Evolutionary conservation across 2,329 filamentous ascomycete genomes (phyloP).

Genomic region (Neonectria magnoliae): DNA sequence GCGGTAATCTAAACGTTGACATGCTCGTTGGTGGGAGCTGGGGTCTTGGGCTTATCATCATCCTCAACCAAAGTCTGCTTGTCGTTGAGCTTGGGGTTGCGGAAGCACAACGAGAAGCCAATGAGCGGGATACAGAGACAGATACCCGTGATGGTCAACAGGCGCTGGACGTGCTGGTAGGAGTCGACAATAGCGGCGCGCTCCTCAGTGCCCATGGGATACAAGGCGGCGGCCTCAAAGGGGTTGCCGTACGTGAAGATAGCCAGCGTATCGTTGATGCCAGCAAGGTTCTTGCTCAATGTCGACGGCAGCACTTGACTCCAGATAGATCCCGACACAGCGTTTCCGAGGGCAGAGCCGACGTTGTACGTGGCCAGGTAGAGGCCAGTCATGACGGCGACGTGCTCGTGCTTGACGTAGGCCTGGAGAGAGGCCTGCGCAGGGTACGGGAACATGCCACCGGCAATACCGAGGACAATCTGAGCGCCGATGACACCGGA

Average conservation of each 20-base stretch:
- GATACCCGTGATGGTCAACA: constrained; percentile 60
- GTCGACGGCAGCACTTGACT: constrained; percentile 63
- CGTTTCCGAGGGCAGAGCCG: constrained; percentile 68
- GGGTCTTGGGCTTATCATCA: constrained; percentile 25
- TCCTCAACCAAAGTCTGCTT: constrained; percentile 55
- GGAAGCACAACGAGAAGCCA: constrained; percentile 52
- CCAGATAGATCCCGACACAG: constrained; percentile 71
- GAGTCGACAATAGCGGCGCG: constrained; percentile 54
- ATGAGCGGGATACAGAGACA: constrained; percentile 61
- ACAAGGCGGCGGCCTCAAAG: constrained; percentile 46
- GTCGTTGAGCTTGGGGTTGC: constrained; percentile 58
- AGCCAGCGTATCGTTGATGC: constrained; percentile 52
- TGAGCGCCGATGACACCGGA: constrained; percentile 71
- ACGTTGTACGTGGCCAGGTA: constrained; percentile 72
- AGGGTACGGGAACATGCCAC: constrained; percentile 68
- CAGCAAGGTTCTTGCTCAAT: constrained; percentile 51
- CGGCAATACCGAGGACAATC: constrained; percentile 69
- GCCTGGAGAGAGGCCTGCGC: constrained; percentile 58
- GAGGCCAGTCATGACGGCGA: constrained; percentile 71
- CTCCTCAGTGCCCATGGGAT: constrained; percentile 55
- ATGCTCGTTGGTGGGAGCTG: neutral
- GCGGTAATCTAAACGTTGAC: neutral
- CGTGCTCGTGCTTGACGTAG: constrained; percentile 58
- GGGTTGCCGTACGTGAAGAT: constrained; percentile 50
- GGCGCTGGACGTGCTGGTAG: constrained; percentile 58